Conservation (phyloP, 495 filamentous ascomycete genomes). For the Trichodelitschia bisporula region DNA sequence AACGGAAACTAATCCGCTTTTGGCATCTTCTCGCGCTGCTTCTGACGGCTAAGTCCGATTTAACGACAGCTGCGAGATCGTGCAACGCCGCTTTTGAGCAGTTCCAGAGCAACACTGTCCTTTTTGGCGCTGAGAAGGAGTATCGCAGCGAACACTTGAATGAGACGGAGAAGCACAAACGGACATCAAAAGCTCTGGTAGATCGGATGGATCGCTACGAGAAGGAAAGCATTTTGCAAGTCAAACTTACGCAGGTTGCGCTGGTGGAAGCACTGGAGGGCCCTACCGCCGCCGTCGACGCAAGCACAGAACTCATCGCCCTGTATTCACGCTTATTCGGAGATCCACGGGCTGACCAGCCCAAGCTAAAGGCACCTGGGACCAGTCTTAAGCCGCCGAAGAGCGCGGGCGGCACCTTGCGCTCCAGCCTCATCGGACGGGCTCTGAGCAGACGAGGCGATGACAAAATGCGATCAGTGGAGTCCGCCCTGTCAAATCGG, state of each 20-base stretch:
- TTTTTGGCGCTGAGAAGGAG: conserved; percentile 11
- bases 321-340: conserved; percentile 61
- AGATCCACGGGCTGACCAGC: conserved; percentile 19
- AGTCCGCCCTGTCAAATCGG: no score
- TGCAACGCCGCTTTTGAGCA: conserved; percentile 82
- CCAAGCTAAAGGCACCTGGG: conserved; percentile 5
- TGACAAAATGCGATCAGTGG: no score
- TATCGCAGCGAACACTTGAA: conserved; percentile 10
- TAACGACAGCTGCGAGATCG: conserved; percentile 46
- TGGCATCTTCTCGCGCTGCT: conserved; percentile 79
- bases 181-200: conserved; percentile 18
- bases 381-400: conserved; percentile 16
- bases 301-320: conserved; percentile 56
- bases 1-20: conserved; percentile 36
- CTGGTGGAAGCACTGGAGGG: conserved; percentile 65
- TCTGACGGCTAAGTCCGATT: conserved; percentile 69
- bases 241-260: conserved; percentile 82
- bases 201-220: conserved; percentile 54
- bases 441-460: no score
- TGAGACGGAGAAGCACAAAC: conserved; percentile 1
- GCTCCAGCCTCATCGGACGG: conserved; percentile 51
- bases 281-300: conserved; percentile 57
- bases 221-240: conserved; percentile 58
- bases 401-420: conserved; percentile 45
- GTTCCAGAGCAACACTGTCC: conserved; percentile 23